Conservation (phyloP, 2,329 filamentous ascomycete genomes). For the Fusarium burgessii region DNA sequence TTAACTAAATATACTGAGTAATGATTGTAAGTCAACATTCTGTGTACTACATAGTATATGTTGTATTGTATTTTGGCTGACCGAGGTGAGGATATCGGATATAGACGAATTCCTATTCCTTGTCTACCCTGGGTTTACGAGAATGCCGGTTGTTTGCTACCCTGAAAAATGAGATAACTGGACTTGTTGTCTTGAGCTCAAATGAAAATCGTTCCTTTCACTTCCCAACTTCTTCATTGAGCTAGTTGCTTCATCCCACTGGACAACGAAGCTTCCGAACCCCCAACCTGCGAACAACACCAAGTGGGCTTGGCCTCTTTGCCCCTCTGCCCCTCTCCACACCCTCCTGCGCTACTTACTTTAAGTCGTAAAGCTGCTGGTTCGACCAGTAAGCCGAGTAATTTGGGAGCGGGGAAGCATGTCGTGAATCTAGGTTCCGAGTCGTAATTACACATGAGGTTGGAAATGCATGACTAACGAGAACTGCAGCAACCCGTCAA, state of each 20-base stretch:
- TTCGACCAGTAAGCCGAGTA: constrained; percentile 14
- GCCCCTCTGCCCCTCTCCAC: constrained; percentile 20
- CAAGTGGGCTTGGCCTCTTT: constrained; percentile 13
- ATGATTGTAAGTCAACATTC: no score
- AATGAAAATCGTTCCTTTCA: background rate
- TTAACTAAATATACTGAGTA: no score
- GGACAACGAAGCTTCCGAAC: background rate
- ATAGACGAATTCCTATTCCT: constrained; percentile 5
- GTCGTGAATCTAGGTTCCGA: constrained; percentile 10
- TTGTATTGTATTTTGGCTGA: background rate
- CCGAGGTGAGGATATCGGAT: background rate
- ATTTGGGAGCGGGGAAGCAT: constrained; percentile 11
- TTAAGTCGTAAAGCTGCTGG: constrained; percentile 2
- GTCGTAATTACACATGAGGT: constrained; percentile 32
- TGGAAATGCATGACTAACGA: constrained; percentile 39
- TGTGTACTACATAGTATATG: no score
- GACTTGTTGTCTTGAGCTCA: background rate
- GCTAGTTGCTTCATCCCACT: constrained; percentile 1
- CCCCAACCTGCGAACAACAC: constrained; percentile 28
- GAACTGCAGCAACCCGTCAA: constrained; percentile 11
- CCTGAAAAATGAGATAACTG: constrained; percentile 5
- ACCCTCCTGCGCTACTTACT: constrained; percentile 20
- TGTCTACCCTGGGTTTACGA: constrained; percentile 14
- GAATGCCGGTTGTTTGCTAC: background rate
- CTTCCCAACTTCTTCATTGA: constrained; percentile 20